Percentiles rank a stretch among this genome's conserved stretches.
These are phyloP conservation scores for Cyanidiococcus yangmingshanensis DNA, from an alignment of 23 red algal species.

Conservation along the genomic window DNA sequence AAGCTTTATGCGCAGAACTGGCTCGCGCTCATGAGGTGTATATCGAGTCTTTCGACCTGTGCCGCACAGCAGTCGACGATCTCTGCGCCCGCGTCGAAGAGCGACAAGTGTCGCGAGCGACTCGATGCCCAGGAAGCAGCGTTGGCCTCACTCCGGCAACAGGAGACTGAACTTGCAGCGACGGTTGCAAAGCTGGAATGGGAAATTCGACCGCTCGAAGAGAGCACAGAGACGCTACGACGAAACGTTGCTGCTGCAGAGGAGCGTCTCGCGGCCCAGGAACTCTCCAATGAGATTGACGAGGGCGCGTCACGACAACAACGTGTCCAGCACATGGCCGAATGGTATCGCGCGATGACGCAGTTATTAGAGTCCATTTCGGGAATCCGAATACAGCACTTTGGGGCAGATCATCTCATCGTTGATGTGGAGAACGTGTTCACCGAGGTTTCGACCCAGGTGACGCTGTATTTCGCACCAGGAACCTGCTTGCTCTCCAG, in stretches of 20 bases:
- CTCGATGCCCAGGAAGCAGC: neutral
- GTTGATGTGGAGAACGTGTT: neutral
- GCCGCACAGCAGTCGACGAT: neutral
- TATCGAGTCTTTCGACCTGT: neutral
- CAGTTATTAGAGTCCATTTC: neutral
- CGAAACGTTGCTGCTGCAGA: neutral
- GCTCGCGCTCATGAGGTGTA: neutral
- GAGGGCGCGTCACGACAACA: neutral
- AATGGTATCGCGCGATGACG: neutral
- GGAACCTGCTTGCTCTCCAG: neutral
- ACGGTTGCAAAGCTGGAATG: neutral
- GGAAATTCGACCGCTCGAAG: neutral
- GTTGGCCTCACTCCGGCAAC: neutral
- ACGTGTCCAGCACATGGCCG: neutral
- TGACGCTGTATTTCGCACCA: neutral
- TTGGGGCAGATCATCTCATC: neutral
- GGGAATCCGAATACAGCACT: neutral
- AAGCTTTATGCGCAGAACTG: neutral
- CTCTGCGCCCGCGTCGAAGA: neutral
- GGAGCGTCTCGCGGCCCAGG: neutral
- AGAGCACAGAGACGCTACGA: neutral
- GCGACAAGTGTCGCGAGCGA: neutral
- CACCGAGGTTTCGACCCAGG: neutral
- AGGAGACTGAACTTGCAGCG: neutral
- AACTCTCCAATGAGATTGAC: neutral